Base-by-base conservation (phyloP, 257 asterid genomes). In the Przewalskia tangutica region DNA sequence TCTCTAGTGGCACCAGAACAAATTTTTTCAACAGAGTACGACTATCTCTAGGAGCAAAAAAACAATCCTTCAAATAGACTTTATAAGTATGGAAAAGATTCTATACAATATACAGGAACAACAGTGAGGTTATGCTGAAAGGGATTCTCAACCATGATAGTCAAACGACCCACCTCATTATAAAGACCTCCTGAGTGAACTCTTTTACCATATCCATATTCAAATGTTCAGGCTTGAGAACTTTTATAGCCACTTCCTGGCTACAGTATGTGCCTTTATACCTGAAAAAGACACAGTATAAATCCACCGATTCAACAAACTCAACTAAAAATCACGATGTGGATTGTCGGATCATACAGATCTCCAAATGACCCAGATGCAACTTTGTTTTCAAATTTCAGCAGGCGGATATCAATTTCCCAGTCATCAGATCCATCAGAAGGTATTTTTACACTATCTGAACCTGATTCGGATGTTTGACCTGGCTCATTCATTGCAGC, bases 171-270 rank as follows among this genome's bases (percentile, higher is more conserved):
- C 58, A 88, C 91, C 89, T 88, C 89, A 88, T 84, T 67, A 88
- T 88, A 63, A 85, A 88, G 79, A 86, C 89, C 85, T 88, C 91
- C 83, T 86, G 89, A 7, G 89, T 60, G 83, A 88, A 88, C 82
- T 88, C 91, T 76, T 84, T 86, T 77, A 88, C 65, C 91, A 83
- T 85, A 50, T 88, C 91, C 40, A 80, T 58, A 68, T 85, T 88
- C 63, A 88, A 82, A 44, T 82, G 70, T 77, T 86, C 91, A 18
- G 88, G 87, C 77, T 85, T 86, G 81, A 88, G 89, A 80, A 86
- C 89, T 84, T 88, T 88, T 86, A 88, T 88, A 70, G 89, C 91
- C 59, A 88, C 91, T 65, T 88, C 91, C 83, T 88, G 91, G 82
- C 88, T 86, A 83, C 91, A 88, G 83, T 88, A 88, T 79, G 83